Evolutionary conservation across 2,329 filamentous ascomycete species (phyloP).

Genomic region (Botryosphaeria dothidea): DNA sequence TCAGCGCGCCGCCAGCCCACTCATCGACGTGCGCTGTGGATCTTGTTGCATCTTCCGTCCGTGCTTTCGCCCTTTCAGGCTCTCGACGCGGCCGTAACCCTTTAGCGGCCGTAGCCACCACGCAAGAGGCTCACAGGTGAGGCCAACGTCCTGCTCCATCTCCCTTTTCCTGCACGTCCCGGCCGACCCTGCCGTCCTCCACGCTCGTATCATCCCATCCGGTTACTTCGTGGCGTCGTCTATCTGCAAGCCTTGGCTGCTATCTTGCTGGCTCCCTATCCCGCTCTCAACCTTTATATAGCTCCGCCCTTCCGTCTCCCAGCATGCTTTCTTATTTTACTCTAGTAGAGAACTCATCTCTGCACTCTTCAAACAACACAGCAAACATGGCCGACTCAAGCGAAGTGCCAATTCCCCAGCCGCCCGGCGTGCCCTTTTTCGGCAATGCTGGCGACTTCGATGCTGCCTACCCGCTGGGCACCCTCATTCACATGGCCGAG

Average conservation of each 20-base stretch:
- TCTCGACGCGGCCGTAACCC: constrained; percentile 8
- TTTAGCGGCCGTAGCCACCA: constrained; percentile 6
- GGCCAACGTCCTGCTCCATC: background rate
- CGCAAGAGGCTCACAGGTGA: background rate
- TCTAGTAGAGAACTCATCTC: background rate
- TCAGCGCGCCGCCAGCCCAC: background rate
- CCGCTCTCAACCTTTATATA: background rate
- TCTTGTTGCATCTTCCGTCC: background rate
- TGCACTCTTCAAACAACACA: background rate
- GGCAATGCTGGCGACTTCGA: constrained; percentile 68
- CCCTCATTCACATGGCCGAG: constrained; percentile 60
- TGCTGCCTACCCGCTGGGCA: constrained; percentile 56
- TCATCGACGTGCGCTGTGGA: background rate
- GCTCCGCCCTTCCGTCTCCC: background rate
- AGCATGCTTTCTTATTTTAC: constrained; percentile 15
- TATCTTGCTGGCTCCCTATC: background rate
- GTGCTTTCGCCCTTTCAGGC: constrained; percentile 2
- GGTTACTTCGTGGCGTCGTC: constrained; percentile 1
- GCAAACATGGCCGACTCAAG: constrained; percentile 7
- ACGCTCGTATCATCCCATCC: background rate
- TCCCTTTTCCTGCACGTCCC: background rate
- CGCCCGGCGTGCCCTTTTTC: constrained; percentile 63
- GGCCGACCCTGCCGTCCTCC: background rate
- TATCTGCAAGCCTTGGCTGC: background rate
- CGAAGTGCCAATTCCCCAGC: constrained; percentile 59